phyloP scores from a whole-genome alignment of 2,329 filamentous ascomycete species.

The Neurospora sp. region DNA sequence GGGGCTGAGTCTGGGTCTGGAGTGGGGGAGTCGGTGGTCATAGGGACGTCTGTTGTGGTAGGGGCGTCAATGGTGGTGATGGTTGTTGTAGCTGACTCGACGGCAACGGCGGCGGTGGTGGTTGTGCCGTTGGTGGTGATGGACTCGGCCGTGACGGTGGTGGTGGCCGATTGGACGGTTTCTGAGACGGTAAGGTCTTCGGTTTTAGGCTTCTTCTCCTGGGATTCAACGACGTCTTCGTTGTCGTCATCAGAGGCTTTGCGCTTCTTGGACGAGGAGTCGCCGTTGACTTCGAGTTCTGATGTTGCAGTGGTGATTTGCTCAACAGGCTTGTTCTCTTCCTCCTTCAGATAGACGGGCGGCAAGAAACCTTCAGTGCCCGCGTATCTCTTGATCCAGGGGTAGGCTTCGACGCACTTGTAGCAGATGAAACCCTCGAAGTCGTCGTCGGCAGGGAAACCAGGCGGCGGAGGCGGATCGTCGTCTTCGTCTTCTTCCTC shows the following conservation, averaged over 20 bases:
- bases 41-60: neutral
- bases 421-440: conserved; percentile 91
- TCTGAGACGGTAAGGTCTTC: conserved; percentile 22
- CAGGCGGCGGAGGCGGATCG: conserved; percentile 62
- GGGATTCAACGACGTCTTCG: conserved; percentile 20
- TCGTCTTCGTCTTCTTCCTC: conserved; percentile 39
- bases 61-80: neutral
- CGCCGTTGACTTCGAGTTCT: conserved; percentile 10
- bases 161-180: neutral
- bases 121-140: neutral
- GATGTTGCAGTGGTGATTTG: conserved; percentile 3
- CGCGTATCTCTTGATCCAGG: conserved; percentile 88
- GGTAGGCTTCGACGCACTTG: conserved; percentile 78
- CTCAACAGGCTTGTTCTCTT: neutral
- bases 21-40: neutral
- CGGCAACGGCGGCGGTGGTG: neutral
- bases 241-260: conserved; percentile 48
- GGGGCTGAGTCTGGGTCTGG: neutral
- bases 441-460: conserved; percentile 79
- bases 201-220: conserved; percentile 43
- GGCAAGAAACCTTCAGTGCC: conserved; percentile 69
- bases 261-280: conserved; percentile 47
- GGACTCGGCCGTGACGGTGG: neutral
- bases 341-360: conserved; percentile 46
- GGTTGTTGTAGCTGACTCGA: neutral